Evolutionary conservation across 1,284 basidiomycete species (phyloP).

Genomic region (Hemileia vastatrix): DNA sequence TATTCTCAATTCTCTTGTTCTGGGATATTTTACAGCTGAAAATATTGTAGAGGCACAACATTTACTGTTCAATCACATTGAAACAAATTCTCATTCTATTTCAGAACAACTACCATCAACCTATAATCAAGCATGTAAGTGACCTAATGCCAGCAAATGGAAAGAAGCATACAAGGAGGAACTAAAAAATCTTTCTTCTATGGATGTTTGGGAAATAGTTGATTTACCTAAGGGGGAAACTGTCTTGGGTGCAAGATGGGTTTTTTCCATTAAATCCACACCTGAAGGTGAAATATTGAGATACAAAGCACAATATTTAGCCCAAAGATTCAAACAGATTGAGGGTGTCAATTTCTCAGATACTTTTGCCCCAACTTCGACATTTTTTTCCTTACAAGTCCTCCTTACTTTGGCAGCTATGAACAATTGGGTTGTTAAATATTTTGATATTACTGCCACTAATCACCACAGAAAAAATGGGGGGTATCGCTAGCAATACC

Average conservation of each 20-base stretch:
- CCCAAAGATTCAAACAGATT: not conserved
- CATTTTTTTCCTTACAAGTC: not conserved
- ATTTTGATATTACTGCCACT: too few relatives aligned
- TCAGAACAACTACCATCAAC: not conserved
- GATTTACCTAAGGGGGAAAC: not conserved
- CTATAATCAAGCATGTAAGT: not conserved
- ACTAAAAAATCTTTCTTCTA: not conserved
- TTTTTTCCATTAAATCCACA: not conserved
- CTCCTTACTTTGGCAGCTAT: not conserved
- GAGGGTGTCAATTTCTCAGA: not conserved
- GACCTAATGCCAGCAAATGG: not conserved
- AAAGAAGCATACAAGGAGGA: not conserved
- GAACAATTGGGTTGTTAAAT: too few relatives aligned
- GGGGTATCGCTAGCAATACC: too few relatives aligned
- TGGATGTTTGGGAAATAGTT: not conserved
- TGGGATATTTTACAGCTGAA: too few relatives aligned
- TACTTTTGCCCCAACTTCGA: not conserved
- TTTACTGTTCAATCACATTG: too few relatives aligned
- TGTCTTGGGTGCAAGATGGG: not conserved
- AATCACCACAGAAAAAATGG: too few relatives aligned
- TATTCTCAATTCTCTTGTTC: too few relatives aligned
- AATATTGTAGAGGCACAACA: too few relatives aligned
- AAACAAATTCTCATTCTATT: too few relatives aligned
- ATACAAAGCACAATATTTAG: not conserved
- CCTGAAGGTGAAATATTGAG: not conserved